Evolutionary conservation across 1,139 yeast genomes (phyloP).

Genomic region (Pichia terricola): DNA sequence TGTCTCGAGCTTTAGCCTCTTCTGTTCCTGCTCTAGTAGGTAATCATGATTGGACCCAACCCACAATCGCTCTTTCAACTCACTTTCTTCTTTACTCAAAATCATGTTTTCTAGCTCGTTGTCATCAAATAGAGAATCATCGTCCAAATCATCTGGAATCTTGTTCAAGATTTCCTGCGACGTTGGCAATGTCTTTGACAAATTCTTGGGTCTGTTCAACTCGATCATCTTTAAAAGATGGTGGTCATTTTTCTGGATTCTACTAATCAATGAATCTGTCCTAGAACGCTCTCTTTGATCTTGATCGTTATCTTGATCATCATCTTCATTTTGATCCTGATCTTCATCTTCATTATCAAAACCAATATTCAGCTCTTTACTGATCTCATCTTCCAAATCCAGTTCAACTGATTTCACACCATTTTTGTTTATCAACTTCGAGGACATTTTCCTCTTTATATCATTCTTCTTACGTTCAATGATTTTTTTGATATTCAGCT

Average conservation of each 20-base stretch:
- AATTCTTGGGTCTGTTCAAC: conserved; percentile 44
- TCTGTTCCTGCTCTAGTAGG: conserved; percentile 74
- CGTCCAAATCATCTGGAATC: conserved; percentile 57
- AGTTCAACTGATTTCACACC: not conserved
- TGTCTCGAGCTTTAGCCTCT: conserved; percentile 75
- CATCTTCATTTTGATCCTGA: not conserved
- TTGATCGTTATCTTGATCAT: not conserved
- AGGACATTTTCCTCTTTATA: conserved; percentile 12
- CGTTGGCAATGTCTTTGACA: conserved; percentile 41
- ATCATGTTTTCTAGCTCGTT: conserved; percentile 56
- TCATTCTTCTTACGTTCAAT: conserved; percentile 31
- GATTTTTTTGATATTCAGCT: conserved; percentile 35
- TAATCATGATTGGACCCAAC: conserved; percentile 81
- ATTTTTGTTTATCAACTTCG: not conserved
- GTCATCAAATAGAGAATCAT: conserved; percentile 70
- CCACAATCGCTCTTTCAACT: conserved; percentile 75
- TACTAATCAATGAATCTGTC: not conserved
- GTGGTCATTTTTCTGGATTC: conserved; percentile 2
- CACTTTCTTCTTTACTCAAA: conserved; percentile 57
- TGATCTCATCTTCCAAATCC: not conserved
- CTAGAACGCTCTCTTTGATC: not conserved
- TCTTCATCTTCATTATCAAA: conserved; percentile 18
- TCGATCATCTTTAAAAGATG: conserved; percentile 22
- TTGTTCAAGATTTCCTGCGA: conserved; percentile 42
- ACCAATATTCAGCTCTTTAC: conserved; percentile 8